Evolutionary conservation across 2,329 filamentous ascomycete genomes (phyloP), one percentile per base, ranked within the genome.

Genomic region (Hortaea werneckii): DNA sequence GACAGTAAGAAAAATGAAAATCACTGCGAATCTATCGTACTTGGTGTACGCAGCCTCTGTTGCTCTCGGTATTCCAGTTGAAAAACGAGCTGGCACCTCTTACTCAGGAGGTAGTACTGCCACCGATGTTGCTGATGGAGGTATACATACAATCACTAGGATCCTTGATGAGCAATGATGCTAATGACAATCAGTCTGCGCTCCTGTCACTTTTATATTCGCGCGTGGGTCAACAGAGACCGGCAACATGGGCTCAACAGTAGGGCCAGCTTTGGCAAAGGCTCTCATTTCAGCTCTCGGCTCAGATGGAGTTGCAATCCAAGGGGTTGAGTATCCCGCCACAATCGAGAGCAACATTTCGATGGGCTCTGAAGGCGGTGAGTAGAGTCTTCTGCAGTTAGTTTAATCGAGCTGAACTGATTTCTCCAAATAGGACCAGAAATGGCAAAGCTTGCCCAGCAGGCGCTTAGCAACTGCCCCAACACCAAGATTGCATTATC

Each of bases 141-240:
- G 40, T 29, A 41, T 9, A 27, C 20, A 20, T 20, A 20, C 20
- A 20, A 20, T 20, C 20, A 20, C 20, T 20, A 20, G 20, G 20
- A 20, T 20, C 20, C 20, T 20, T 4, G 20, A 20, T 20, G 20
- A 20, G 20, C 4, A 20, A 20, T 20, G 20, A 20, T 20, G 20
- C 40, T 41, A 27, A 41, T 26, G 26, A 41, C 12, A 43, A 29
- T 37, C 32, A 28, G 43, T 49, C 40, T 74, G 71, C 59, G 69
- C 68, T 30, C 56, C 64, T 29, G 66, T 75, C 50, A 78, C 74
- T 6, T 59, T 79, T 43, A 71, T 79, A 53, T 79, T 75, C 52
- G 76, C 76, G n/a, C 70, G 76, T 12, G 76, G 76, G 6, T 77
- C 75, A 4, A 70, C 67, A 5, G 74, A 78, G 59, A 32, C 50